Percentiles rank a stretch among this genome's conserved stretches.
phyloP scores from a whole-genome alignment of 2,329 filamentous ascomycete genomes.

The Stromatinia cepivora region DNA sequence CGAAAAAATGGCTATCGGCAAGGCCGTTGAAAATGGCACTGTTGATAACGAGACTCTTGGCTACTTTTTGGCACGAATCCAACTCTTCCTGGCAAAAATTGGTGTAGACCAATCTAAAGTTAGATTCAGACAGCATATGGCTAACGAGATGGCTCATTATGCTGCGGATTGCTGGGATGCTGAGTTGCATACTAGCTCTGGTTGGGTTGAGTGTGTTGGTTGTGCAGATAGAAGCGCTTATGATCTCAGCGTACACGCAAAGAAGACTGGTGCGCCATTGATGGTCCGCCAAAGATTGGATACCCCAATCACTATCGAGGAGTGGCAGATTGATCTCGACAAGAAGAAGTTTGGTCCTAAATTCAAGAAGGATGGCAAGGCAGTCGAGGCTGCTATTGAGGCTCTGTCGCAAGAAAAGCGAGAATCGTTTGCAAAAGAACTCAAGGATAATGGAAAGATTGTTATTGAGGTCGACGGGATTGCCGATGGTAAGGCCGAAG shows the following conservation, averaged over 20 bases:
- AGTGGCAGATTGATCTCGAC: constrained; percentile 84
- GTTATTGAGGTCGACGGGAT: constrained; percentile 70
- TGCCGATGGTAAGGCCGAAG: constrained; percentile 71
- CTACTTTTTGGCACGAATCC: constrained; percentile 94
- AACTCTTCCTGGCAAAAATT: constrained; percentile 84
- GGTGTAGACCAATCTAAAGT: constrained; percentile 86
- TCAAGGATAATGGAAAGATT: constrained; percentile 73
- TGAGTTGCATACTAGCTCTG: constrained; percentile 85
- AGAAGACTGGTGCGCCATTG: constrained; percentile 85
- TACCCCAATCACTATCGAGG: constrained; percentile 76
- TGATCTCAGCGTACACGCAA: constrained; percentile 87
- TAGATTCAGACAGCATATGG: constrained; percentile 97
- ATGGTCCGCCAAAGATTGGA: constrained; percentile 80
- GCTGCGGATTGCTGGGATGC: constrained; percentile 98
- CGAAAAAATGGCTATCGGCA: constrained; percentile 73
- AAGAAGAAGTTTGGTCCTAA: constrained; percentile 95
- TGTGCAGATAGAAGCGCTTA: constrained; percentile 96
- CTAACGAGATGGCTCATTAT: constrained; percentile 88
- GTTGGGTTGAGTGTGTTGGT: constrained; percentile 98
- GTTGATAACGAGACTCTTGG: constrained; percentile 98
- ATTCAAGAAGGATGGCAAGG: constrained; percentile 93
- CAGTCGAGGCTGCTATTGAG: constrained; percentile 76
- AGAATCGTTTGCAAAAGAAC: constrained; percentile 73
- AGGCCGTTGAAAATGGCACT: constrained; percentile 78
- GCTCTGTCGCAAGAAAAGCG: constrained; percentile 71